These are phyloP conservation scores for Stephania yunnanensis DNA, from an alignment of 164 flowering plant genomes.

Conservation along the genomic window DNA sequence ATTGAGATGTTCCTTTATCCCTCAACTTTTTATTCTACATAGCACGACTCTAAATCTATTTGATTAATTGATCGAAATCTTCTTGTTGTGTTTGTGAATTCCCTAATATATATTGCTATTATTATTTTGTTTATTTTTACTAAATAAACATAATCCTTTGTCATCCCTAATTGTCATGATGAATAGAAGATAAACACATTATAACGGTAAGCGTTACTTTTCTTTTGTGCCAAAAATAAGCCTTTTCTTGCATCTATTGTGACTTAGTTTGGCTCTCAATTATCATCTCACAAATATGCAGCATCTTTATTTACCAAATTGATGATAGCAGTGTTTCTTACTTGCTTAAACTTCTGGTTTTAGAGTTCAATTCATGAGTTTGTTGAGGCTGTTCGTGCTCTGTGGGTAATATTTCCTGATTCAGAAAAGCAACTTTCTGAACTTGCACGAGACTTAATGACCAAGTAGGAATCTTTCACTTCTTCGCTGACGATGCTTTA, in stretches of 20 bases:
- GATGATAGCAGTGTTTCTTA: neutral
- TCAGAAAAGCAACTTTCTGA: slow-evolving; percentile 63
- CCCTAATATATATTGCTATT: too few relatives aligned
- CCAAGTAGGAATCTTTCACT: slow-evolving; percentile 34
- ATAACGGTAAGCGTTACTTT: too few relatives aligned
- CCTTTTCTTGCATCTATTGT: neutral
- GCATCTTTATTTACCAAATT: neutral
- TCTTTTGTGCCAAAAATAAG: too few relatives aligned
- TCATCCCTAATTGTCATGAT: too few relatives aligned
- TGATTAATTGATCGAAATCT: too few relatives aligned
- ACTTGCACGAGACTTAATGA: slow-evolving; percentile 52
- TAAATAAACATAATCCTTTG: too few relatives aligned
- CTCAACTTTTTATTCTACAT: too few relatives aligned
- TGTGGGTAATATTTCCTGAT: slow-evolving; percentile 80
- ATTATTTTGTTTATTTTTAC: too few relatives aligned
- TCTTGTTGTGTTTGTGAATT: too few relatives aligned
- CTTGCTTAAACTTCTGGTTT: slow-evolving; percentile 3
- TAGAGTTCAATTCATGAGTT: slow-evolving; percentile 72
- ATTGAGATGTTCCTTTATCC: too few relatives aligned
- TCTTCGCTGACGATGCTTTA: neutral
- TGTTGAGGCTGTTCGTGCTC: slow-evolving; percentile 81
- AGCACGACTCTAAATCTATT: too few relatives aligned
- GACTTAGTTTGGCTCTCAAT: neutral
- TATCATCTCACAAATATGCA: slow-evolving; percentile 1
- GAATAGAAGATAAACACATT: too few relatives aligned